Evolutionary conservation across 768 basidiomycete species (phyloP).

Genomic region (Lentinus tigrinus): DNA sequence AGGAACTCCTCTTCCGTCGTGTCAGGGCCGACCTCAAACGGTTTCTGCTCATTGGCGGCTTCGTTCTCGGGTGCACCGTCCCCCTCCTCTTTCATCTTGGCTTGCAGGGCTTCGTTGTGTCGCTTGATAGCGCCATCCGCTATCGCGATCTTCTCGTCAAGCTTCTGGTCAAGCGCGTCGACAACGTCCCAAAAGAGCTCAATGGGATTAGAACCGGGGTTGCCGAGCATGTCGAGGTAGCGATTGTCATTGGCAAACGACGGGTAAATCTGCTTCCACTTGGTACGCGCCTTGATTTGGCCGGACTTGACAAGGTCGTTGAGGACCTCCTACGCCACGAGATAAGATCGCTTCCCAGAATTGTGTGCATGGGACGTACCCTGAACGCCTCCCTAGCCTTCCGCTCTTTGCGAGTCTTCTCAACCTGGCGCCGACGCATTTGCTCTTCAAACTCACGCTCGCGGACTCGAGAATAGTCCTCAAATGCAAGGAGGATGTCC

Average conservation of each 20-base stretch:
- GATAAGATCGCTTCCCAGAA: not conserved
- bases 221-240: constrained; percentile 88
- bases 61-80: constrained; percentile 22
- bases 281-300: constrained; percentile 74
- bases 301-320: constrained; percentile 63
- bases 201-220: constrained; percentile 90
- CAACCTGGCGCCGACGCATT: constrained; percentile 73
- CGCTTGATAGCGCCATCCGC: constrained; percentile 62
- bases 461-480: constrained; percentile 87
- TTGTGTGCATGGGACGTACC: constrained; percentile 40
- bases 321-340: constrained; percentile 58
- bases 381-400: constrained; percentile 92
- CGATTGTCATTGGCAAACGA: constrained; percentile 72
- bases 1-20: constrained; percentile 68
- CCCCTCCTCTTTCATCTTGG: constrained; percentile 32
- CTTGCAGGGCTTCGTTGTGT: constrained; percentile 38
- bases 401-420: constrained; percentile 80
- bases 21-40: constrained; percentile 48
- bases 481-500: constrained; percentile 90
- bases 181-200: constrained; percentile 96
- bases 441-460: constrained; percentile 93
- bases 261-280: constrained; percentile 91
- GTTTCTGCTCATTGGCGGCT: constrained; percentile 22
- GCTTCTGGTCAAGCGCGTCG: constrained; percentile 81
- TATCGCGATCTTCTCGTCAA: constrained; percentile 74